Base-by-base conservation (phyloP, 2,329 filamentous ascomycete genomes). In the Pseudonectria foliicola region DNA sequence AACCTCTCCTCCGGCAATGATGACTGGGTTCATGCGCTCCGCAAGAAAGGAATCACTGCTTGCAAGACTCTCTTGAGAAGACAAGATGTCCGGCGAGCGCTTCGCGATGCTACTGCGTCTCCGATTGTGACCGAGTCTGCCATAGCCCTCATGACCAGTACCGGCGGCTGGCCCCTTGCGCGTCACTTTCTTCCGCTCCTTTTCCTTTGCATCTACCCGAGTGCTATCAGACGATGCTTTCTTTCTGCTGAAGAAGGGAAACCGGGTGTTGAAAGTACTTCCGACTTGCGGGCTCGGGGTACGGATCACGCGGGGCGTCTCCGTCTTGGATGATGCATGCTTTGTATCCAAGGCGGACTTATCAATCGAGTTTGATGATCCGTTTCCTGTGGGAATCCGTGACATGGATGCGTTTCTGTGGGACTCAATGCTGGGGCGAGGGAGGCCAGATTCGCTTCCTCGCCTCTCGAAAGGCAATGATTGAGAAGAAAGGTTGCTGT, bases 101-200 rank as follows among this genome's bases (percentile, higher is more conserved):
- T 65, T 66, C 3, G 59, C 55, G 15, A 64, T 80, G 39, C 72
- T 75, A 50, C 79, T 86, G 35, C 82, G 74, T 21, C 81, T 73
- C 38, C 79, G 74, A 21, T 66, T 50, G 5, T 70, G 64, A 3
- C 79, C 77, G 37, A 85, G 67, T 37, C 73, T 74, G 1, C 82
- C 82, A 50, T 90, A 89, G 2, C 83, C 83, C 63, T 96, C 90
- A 52, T 96, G 88, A 0, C 90, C 90, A 25, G 90, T 96, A n/a
- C 90, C 90, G 27, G 90, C 90, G 12, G 75, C 77, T 14, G 90
- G 90, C 0, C 90, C 89, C 59, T 87, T 90, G 18, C 83, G 74
- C 15, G 66, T 15, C 3, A 31, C 29, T 29, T 50, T 55, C 31
- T 50, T 50, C 16, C 50, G 49, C 1, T 48, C 44, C 21, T 50